phyloP scores from a whole-genome alignment of 2,329 filamentous ascomycete genomes.

The Neonectria faginata region DNA sequence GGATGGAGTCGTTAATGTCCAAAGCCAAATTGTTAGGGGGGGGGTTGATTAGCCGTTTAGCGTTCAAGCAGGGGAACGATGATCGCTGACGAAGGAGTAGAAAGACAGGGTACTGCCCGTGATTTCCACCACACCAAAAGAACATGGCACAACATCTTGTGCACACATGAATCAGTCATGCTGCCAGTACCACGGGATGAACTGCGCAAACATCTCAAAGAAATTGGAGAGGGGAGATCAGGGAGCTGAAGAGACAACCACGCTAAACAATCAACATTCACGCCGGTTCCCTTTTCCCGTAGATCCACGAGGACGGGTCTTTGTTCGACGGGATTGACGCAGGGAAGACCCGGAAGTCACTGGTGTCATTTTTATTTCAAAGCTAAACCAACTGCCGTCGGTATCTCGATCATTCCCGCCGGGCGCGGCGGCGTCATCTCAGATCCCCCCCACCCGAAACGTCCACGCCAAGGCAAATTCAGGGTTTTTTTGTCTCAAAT shows the following conservation, averaged over 20 bases:
- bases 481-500: conserved; percentile 2
- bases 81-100: neutral
- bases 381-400: conserved; percentile 16
- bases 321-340: neutral
- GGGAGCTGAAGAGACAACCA: neutral
- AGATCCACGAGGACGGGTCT: neutral
- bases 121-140: neutral
- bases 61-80: neutral
- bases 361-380: neutral
- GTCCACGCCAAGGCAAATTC: conserved; percentile 8
- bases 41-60: neutral
- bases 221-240: neutral
- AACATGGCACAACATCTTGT: neutral
- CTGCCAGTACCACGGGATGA: neutral
- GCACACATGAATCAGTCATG: neutral
- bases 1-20: neutral
- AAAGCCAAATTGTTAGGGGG: neutral
- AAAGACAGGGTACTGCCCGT: neutral
- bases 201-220: neutral
- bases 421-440: conserved; percentile 27
- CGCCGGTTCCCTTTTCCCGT: neutral
- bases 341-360: neutral
- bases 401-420: conserved; percentile 3
- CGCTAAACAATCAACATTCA: neutral
- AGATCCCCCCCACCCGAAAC: conserved; percentile 37